Evolutionary conservation across 2,329 filamentous ascomycete genomes (phyloP), one percentile per base, ranked within the genome.

Genomic region (Diaporthe citriasiana): DNA sequence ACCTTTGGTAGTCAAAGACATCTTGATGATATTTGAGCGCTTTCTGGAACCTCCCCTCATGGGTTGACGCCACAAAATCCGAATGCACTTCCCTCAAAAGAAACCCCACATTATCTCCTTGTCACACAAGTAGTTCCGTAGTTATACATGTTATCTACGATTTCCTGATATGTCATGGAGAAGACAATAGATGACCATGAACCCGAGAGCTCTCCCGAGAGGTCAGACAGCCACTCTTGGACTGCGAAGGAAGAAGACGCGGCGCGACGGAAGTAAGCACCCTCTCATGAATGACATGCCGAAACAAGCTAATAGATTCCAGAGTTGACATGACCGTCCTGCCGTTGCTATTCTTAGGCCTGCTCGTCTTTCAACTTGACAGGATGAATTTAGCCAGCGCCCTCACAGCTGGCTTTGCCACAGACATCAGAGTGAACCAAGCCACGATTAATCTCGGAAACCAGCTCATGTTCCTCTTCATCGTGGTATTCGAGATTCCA

Each of bases 311-410:
- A n/a, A 47, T 15, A n/a, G 4, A 1, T 10, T 15, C 5, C 40
- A 63, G 59, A 47, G 40, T 63, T 13, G 59, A 63, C 17, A 89
- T 74, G 6, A 63, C 84, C 0, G 86, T 89, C 3, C 81, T 89
- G 0, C 84, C 85, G 0, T 80, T 89, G 0, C 82, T 90, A 1
- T 83, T 87, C 51, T 80, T 89, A 0, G 87, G 86, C 0, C 80
- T 89, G 1, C 81, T 88, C 0, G 85, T 86, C 55, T 87, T 89
- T 74, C 87, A 89, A 77, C 79, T 89, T 0, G 87, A 89, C 74
- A 85, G 87, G 35, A 88, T 87, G 82, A 89, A 89, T 73, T 81
- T 89, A 10, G 86, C 85, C 22, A 88, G 85, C 75, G 87, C 87
- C 10, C 79, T 89, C 0, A 89, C 87, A 0, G 86, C 83, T 6